A percentile compares a stretch with the other conserved stretches of the same genome.
phyloP scores from a whole-genome alignment of 108 stramenopile species.

The Cyclotella atomus region DNA sequence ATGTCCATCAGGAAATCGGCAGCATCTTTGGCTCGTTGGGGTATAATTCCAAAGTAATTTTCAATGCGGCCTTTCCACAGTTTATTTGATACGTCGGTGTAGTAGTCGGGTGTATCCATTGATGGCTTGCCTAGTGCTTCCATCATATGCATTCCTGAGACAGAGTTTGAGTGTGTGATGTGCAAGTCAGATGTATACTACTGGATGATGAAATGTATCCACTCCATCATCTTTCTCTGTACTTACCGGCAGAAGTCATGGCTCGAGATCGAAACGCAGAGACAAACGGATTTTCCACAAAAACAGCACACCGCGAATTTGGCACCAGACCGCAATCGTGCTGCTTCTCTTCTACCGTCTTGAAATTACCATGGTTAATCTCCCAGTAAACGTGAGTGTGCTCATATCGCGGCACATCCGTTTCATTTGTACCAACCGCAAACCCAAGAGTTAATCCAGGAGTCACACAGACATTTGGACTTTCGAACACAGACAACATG shows the following conservation, averaged over 20 bases:
- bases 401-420: conserved; percentile 58
- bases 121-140: conserved; percentile 27
- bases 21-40: conserved; percentile 35
- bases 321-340: conserved; percentile 52
- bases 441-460: conserved; percentile 82
- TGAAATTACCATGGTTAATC: conserved; percentile 12
- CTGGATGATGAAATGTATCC: not conserved
- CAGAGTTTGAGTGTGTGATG: too few relatives aligned
- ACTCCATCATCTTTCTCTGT: not conserved
- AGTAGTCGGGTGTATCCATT: conserved; percentile 1
- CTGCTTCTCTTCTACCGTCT: conserved; percentile 2
- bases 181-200: too few relatives aligned
- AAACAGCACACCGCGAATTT: conserved; percentile 25
- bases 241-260: conserved; percentile 63
- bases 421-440: conserved; percentile 55
- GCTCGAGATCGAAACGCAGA: conserved; percentile 79
- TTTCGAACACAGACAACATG: conserved; percentile 36
- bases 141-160: conserved; percentile 74
- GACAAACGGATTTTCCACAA: conserved; percentile 57
- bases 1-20: conserved; percentile 37
- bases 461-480: conserved; percentile 69
- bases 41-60: conserved; percentile 36
- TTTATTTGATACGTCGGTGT: not conserved
- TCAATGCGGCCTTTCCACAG: conserved; percentile 35
- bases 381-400: conserved; percentile 57